Evolutionary conservation across 257 asterid genomes (phyloP), one percentile per base, ranked within the genome.

Genomic region (Mitragyna speciosa): DNA sequence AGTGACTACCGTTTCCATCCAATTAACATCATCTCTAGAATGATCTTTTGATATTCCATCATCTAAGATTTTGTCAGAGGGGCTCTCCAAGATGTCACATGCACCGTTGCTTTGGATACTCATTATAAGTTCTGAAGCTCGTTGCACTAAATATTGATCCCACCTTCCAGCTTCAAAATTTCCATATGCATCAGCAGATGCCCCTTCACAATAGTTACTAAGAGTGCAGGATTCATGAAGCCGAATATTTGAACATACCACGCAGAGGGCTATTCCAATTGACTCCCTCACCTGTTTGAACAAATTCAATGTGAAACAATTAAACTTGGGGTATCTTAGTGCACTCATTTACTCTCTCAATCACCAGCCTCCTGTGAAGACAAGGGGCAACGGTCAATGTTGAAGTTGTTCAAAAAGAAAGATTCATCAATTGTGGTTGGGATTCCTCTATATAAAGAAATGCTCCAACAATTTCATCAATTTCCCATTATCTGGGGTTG

Each of bases 1-100:
- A 80, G 79, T 41, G 51, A 78, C 72, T 96, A 96, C 98, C 97
- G 99, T 94, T 87, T 96, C 99, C 98, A 96, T 94, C 99, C 99
- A 96, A 90, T 92, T 94, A 86, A 92, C 86, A 78, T 90, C 95
- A 77, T 94, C 97, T 78, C 89, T 88, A 83, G 92, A 87, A 83
- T 88, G 86, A 63, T 86, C 96, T 74, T 76, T 85, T 76, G 91
- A 88, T 78, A 73, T 64, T 79, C 92, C 94, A 80, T 84, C 86
- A 58, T 92, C 93, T 30, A 79, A 72, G 75, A 77, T 76, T 79
- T 79, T 79, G 54, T 87, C 88, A 12, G 85, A 72, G 78, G 88
- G 72, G 73, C 84, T 75, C 73, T 89, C 93, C 82, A 82, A 79
- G 68, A 84, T 74, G 72, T 95, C 97, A 47, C 92, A 88, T 80